Base-by-base conservation (phyloP, 768 basidiomycete species). In the Podaxis carcinomalis region DNA sequence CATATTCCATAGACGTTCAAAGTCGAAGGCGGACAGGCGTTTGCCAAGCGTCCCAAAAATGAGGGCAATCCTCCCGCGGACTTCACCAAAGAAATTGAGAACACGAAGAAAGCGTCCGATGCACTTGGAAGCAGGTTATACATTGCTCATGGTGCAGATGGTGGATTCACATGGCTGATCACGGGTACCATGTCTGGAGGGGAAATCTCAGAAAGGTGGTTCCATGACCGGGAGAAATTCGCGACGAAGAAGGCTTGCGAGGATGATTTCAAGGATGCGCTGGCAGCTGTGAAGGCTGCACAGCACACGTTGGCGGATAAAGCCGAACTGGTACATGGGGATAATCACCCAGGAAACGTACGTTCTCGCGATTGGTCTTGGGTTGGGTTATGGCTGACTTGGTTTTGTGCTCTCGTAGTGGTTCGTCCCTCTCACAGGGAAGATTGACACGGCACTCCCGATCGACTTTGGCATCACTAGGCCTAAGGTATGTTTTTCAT, bases 121-220 rank as follows among this genome's bases (percentile, higher is more conserved):
- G 57, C 47, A 2, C 49, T 58, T 16, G 2, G 39, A 1, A 58
- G 49, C 47, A 14, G 35, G 3, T 35, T 58, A 19, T 58, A 13
- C 13, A 23, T 50, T 21, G 35, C 21, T 4, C 23, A 49, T 0
- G 57, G 57, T 7, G 39, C 11, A 10, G 35, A 39, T n/a, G 49
- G 37, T 7, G 35, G 25, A 13, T 58, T 39, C 37, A 25, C 5
- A 11, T 58, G 57, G 57, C 37, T 58, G 1, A 51, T 58, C 49
- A 58, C 57, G 7, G 57, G 13, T 39, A 37, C 57, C 25, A 50
- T 50, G 32, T 49, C 57, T 39, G 57, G 46, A 25, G 57, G 57
- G 2, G 47, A 58, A 11, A 10, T 58, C 5, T 50, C 44, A 5
- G 14, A 3, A 4, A 21, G 57, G 21, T 58, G 49, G 57, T 23